A percentile compares a stretch with the other conserved stretches of the same genome.
phyloP scores from a whole-genome alignment of 495 filamentous ascomycete genomes.

The Jackrogersella minutella region DNA sequence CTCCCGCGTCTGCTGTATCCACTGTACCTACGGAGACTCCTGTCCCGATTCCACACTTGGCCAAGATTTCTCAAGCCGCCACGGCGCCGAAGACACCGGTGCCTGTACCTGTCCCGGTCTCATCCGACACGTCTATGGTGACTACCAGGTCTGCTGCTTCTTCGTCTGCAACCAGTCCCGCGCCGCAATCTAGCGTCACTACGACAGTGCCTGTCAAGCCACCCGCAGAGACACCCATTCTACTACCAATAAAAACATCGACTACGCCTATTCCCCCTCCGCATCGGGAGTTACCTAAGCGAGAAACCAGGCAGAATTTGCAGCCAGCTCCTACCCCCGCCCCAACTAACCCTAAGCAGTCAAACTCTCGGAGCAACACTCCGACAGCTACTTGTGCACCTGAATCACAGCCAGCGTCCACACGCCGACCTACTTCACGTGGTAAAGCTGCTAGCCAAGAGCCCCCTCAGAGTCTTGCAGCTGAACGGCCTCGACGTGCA shows the following conservation, averaged over 20 bases:
- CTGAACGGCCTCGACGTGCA: slow-evolving; percentile 62
- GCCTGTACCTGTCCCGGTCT: slow-evolving; percentile 42
- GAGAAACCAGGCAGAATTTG: slow-evolving; percentile 45
- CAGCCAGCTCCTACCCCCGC: slow-evolving; percentile 44
- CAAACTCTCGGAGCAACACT: slow-evolving; percentile 32
- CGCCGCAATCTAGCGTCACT: slow-evolving; percentile 34
- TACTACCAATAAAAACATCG: slow-evolving; percentile 54
- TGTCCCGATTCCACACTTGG: slow-evolving; percentile 58
- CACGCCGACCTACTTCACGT: slow-evolving; percentile 55
- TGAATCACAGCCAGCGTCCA: slow-evolving; percentile 22
- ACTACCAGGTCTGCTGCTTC: slow-evolving; percentile 43
- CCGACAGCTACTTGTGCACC: slow-evolving; percentile 28
- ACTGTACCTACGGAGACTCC: slow-evolving; percentile 56
- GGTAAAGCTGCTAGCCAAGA: slow-evolving; percentile 61
- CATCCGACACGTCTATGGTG: slow-evolving; percentile 41
- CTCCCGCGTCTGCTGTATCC: slow-evolving; percentile 2
- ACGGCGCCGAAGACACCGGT: slow-evolving; percentile 58
- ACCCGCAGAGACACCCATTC: slow-evolving; percentile 43
- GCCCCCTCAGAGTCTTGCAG: slow-evolving; percentile 54
- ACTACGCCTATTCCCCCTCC: slow-evolving; percentile 63
- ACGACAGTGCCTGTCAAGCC: slow-evolving; percentile 41
- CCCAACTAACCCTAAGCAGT: slow-evolving; percentile 46
- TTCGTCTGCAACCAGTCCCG: slow-evolving; percentile 41
- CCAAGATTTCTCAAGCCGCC: slow-evolving; percentile 55
- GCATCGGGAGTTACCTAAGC: slow-evolving; percentile 49